phyloP scores from a whole-genome alignment of 208 protist species.

The Polymyxa betae region DNA sequence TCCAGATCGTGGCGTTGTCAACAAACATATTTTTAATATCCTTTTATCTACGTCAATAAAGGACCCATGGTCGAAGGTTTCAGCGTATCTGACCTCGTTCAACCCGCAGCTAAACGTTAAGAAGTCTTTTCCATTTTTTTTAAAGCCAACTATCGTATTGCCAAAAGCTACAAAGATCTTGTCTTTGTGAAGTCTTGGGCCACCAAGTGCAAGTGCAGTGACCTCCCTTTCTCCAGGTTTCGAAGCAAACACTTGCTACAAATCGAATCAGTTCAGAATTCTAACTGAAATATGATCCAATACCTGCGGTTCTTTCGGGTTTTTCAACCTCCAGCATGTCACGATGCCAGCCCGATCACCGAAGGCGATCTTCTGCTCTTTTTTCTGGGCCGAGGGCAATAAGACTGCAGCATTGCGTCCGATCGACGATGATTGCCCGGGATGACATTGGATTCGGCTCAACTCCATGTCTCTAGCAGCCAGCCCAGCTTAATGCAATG shows the following conservation, averaged over 20 bases:
- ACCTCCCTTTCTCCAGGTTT: slow-evolving; percentile 4
- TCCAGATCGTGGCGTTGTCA: slow-evolving; percentile 42
- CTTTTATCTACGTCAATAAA: neutral
- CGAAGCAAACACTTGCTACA: neutral
- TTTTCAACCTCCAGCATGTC: slow-evolving; percentile 31
- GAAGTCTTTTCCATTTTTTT: slow-evolving; percentile 47
- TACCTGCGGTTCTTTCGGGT: neutral
- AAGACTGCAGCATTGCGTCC: neutral
- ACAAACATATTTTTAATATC: neutral
- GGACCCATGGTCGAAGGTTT: neutral
- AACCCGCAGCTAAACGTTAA: neutral
- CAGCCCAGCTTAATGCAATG: too few relatives aligned
- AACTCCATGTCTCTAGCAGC: too few relatives aligned
- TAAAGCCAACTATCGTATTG: neutral
- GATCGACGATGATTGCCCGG: slow-evolving; percentile 46
- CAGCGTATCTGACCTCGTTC: slow-evolving; percentile 12
- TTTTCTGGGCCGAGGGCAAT: neutral
- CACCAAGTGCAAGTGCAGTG: neutral
- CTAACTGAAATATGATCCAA: neutral
- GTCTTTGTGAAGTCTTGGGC: slow-evolving; percentile 6
- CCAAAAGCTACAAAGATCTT: slow-evolving; percentile 19
- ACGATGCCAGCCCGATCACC: slow-evolving; percentile 33
- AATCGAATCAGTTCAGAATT: neutral
- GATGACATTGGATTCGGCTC: neutral
- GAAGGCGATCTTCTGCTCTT: slow-evolving; percentile 41